Evolutionary conservation across 2,329 filamentous ascomycete species (phyloP), one percentile per base, ranked within the genome.

Genomic region (Lasiodiplodia citricola): DNA sequence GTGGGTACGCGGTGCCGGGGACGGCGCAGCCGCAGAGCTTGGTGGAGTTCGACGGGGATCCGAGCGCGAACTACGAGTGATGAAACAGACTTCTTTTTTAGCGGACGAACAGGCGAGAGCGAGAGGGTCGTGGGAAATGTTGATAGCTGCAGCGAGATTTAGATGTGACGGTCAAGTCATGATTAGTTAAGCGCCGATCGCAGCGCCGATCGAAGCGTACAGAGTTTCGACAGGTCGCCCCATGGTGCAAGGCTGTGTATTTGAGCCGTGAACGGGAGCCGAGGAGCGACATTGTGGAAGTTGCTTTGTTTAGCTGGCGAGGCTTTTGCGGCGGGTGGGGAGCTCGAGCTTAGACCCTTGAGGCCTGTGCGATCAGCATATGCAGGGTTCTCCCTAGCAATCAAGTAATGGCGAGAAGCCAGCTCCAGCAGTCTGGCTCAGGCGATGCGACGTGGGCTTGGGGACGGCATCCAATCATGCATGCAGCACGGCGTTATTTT

Each of bases 21-120:
- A 68, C 66, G 31, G 66, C 41, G 35, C 66, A 68, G 55, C 31
- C 55, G 16, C 66, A 68, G 56, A 62, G 56, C 35, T 37, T 68
- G 44, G 66, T 68, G 31, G 16, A 58, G 31, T 68, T 60, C 28
- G 18, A 21, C 16, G 66, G 66, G 31, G 47, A 68, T 21, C 31
- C 66, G 6, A 68, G 66, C n/a, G 66, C 66, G 18, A 68, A 68
- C 21, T 68, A 68, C 10, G 41, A 41, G 7, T 21, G 65, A 38
- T 16, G 55, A 21, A 14, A 21, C n/a, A 16, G 23, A 23, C 23
- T 35, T 7, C 7, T 35, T 35, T 35, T 35, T 35, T 35, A 35
- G 21, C 2, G 21, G 21, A 38, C 13, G 8, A 50, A 8, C 37
- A 60, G 56, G 23, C 31, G 18, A 35, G 18, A 7, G 55, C 18